These are phyloP conservation scores for Craspedostauros australis DNA, from an alignment of 108 stramenopile genomes.

Conservation along the genomic window DNA sequence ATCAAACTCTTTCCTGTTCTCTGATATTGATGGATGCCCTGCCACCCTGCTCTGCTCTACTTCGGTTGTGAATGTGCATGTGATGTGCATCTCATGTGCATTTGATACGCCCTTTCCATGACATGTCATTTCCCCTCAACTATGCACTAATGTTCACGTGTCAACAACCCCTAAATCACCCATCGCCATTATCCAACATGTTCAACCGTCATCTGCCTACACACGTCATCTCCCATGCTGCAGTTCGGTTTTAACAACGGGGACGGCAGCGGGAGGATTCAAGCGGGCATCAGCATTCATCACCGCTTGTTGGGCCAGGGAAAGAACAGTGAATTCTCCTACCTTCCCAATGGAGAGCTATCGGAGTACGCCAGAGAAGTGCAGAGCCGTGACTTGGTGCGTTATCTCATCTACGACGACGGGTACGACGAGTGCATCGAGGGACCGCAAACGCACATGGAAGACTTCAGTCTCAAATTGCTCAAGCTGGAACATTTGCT, in stretches of 20 bases:
- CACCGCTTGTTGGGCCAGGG: conserved; percentile 56
- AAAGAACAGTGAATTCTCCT: conserved; percentile 52
- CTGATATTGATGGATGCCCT: no score
- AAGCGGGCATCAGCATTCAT: conserved; percentile 52
- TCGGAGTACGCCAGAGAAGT: conserved; percentile 1
- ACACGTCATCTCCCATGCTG: no score
- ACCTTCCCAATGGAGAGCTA: conserved; percentile 23
- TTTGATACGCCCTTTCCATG: no score
- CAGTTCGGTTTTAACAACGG: conserved; percentile 84
- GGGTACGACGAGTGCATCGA: conserved; percentile 62
- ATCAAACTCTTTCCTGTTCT: no score
- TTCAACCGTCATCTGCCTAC: no score
- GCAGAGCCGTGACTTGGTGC: conserved; percentile 44
- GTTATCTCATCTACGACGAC: conserved; percentile 76
- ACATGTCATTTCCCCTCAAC: no score
- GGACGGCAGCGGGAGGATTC: conserved; percentile 70
- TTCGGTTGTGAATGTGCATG: no score
- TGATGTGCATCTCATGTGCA: no score
- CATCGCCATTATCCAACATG: no score
- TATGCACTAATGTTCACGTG: no score
- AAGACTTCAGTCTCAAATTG: conserved; percentile 47
- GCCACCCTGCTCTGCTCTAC: no score
- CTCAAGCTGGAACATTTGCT: conserved; percentile 58
- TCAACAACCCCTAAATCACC: no score
- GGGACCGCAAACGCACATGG: conserved; percentile 13